A percentile compares a stretch with the other conserved stretches of the same genome.
Conservation (phyloP, 805 yeast species). For the Spathaspora passalidarum region DNA sequence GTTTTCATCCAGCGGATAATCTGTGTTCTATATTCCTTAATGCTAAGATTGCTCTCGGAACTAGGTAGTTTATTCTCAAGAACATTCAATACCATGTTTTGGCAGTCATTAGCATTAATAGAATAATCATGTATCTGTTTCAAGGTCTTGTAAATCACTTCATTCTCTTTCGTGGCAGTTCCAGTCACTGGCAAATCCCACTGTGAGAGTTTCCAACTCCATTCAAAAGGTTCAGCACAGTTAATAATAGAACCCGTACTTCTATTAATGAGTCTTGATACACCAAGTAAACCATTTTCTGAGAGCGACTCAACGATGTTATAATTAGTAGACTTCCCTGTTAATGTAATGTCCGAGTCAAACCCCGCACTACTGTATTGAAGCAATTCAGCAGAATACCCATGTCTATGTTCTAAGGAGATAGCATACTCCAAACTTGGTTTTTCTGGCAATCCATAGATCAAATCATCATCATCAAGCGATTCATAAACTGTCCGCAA, state of each 20-base stretch:
- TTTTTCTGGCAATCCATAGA: constrained; percentile 61
- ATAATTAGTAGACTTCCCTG: constrained; percentile 4
- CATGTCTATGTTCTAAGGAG: constrained; percentile 30
- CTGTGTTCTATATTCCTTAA: constrained; percentile 14
- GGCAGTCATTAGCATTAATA: constrained; percentile 14
- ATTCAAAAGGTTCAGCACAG: constrained; percentile 17
- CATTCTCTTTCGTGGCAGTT: constrained; percentile 34
- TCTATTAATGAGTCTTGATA: constrained; percentile 46
- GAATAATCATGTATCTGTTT: constrained; percentile 41
- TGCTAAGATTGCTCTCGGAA: constrained; percentile 10
- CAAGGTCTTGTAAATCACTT: constrained; percentile 50
- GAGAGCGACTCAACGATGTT: constrained; percentile 38
- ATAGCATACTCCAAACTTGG: constrained; percentile 54
- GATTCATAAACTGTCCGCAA: constrained; percentile 39
- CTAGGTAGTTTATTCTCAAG: constrained; percentile 11
- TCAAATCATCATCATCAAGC: constrained; percentile 61
- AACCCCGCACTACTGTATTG: constrained; percentile 55
- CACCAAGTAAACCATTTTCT: constrained; percentile 54
- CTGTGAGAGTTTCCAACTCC: constrained; percentile 72
- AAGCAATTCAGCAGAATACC: constrained; percentile 36
- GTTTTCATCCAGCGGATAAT: constrained; percentile 21
- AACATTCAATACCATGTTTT: constrained; percentile 16
- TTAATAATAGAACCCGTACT: constrained; percentile 6
- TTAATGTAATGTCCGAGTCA: constrained; percentile 38
- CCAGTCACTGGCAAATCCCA: constrained; percentile 69